A percentile compares a stretch with the other conserved stretches of the same genome.
phyloP scores from a whole-genome alignment of 225 moss, liverwort and hornwort species.

The Straminergon stramineum region DNA sequence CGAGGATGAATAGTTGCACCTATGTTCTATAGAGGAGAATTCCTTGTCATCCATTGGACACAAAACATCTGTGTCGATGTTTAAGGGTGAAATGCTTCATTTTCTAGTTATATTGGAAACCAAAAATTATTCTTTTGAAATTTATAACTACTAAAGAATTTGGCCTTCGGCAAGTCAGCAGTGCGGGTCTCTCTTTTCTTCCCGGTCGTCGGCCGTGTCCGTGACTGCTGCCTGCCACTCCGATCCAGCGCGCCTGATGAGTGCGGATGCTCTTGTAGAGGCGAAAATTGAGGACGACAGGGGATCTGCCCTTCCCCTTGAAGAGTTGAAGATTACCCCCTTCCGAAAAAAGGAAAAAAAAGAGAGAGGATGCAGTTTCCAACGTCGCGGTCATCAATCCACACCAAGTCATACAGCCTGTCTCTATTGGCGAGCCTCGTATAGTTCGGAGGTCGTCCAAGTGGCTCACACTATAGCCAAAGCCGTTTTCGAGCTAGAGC shows the following conservation, averaged over 20 bases:
- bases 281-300: background rate
- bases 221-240: background rate
- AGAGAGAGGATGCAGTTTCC: no score
- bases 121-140: no score
- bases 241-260: no score
- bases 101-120: no score
- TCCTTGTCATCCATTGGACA: no score
- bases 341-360: background rate
- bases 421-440: background rate
- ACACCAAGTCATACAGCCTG: background rate
- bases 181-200: background rate
- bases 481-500: background rate
- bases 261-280: background rate
- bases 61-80: no score
- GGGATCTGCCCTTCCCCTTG: background rate
- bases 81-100: no score
- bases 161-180: background rate
- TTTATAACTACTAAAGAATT: background rate
- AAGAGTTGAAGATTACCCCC: background rate
- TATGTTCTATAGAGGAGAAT: no score
- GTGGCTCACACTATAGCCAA: background rate
- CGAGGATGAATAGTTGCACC: no score
- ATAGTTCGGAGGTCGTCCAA: background rate
- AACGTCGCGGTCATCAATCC: background rate
- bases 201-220: rapidly evolving